phyloP scores from a whole-genome alignment of 2,329 filamentous ascomycete species.

The Kalmusia sp. region DNA sequence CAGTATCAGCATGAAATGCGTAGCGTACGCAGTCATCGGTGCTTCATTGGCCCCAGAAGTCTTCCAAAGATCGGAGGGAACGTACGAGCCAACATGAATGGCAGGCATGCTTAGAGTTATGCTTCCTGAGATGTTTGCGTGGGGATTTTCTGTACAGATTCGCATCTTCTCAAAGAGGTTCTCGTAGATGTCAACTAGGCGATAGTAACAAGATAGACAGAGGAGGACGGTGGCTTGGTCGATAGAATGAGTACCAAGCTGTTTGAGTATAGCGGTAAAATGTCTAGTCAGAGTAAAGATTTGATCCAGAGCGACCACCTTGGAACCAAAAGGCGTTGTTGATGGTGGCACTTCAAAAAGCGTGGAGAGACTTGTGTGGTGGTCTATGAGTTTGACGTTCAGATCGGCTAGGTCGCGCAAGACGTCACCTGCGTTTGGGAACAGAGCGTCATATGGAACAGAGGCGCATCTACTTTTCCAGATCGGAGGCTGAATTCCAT shows the following conservation, averaged over 20 bases:
- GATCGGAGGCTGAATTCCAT: not conserved
- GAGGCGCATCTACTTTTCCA: not conserved
- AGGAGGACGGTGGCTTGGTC: slow-evolving; percentile 9
- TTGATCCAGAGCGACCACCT: slow-evolving; percentile 7
- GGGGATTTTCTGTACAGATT: slow-evolving; percentile 1
- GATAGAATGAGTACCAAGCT: not conserved
- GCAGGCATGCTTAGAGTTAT: not conserved
- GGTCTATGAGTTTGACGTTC: slow-evolving; percentile 1
- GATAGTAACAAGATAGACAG: slow-evolving; percentile 3
- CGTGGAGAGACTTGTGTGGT: not conserved
- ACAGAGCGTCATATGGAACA: not conserved
- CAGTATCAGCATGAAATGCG: not conserved
- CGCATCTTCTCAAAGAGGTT: slow-evolving; percentile 2
- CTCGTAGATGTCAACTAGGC: slow-evolving; percentile 3
- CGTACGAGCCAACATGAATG: slow-evolving; percentile 5
- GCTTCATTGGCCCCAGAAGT: not conserved
- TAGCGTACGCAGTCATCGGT: not conserved
- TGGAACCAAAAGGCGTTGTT: not conserved
- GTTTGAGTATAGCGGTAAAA: slow-evolving; percentile 1
- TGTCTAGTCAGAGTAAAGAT: slow-evolving; percentile 10
- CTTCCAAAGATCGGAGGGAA: not conserved
- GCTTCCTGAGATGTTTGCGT: not conserved
- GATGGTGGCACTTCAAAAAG: not conserved
- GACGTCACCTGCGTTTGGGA: not conserved
- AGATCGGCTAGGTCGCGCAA: slow-evolving; percentile 2